phyloP scores from a whole-genome alignment of 345 rosid species.

The Gossypium thurberi region DNA sequence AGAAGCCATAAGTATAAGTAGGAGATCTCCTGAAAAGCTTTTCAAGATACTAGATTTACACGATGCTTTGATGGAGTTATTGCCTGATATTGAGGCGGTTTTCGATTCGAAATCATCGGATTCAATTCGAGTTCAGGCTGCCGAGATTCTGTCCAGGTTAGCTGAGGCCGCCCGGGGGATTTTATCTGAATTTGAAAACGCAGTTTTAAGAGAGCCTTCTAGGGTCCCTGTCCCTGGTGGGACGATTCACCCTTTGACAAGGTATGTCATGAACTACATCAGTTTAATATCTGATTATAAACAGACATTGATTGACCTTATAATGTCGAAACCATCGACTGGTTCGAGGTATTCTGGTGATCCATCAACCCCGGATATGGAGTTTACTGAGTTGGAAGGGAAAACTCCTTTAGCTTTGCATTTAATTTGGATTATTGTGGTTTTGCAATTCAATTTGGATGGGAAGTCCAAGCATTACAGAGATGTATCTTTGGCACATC shows the following conservation, averaged over 20 bases:
- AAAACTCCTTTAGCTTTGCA: constrained; percentile 70
- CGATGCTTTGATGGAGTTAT: constrained; percentile 60
- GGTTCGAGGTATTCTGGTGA: constrained; percentile 75
- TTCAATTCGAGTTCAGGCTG: constrained; percentile 60
- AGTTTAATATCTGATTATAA: constrained; percentile 89
- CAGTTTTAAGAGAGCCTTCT: constrained; percentile 73
- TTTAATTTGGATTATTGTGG: constrained; percentile 83
- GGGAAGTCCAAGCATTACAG: constrained; percentile 73
- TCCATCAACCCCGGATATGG: constrained; percentile 67
- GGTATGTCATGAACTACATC: constrained; percentile 95
- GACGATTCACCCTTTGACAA: constrained; percentile 84
- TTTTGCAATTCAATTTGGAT: constrained; percentile 81
- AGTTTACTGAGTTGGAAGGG: constrained; percentile 63
- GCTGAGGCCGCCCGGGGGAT: constrained; percentile 88
- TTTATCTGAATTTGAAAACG: constrained; percentile 74
- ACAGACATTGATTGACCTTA: constrained; percentile 66
- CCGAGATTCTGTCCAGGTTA: constrained; percentile 68
- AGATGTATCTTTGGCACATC: constrained; percentile 59
- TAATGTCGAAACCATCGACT: constrained; percentile 68
- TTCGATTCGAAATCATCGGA: constrained; percentile 58
- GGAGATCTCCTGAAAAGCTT: constrained; percentile 88
- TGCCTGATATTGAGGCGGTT: constrained; percentile 73
- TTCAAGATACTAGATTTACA: constrained; percentile 88
- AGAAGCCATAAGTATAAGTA: constrained; percentile 80
- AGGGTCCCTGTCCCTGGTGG: constrained; percentile 82